A percentile compares a stretch with the other conserved stretches of the same genome.
Conservation (phyloP, 257 asterid genomes). For the Plectranthus barbatus region DNA sequence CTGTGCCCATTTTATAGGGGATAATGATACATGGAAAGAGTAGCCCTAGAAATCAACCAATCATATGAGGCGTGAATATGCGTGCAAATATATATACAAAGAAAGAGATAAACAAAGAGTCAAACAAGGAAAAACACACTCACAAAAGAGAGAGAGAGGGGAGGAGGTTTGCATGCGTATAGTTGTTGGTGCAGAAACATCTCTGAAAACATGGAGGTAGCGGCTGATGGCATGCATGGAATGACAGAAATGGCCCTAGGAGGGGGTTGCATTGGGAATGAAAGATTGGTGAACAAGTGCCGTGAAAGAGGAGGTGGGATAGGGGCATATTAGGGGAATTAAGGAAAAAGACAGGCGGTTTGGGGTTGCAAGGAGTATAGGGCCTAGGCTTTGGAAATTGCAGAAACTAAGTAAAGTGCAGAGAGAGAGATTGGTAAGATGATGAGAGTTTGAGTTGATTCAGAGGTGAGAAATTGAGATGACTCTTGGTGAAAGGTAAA, state of each 20-base stretch:
- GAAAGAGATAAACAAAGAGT: no score
- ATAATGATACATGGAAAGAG: neutral
- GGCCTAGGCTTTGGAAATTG: slow-evolving; percentile 24
- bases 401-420: slow-evolving; percentile 6
- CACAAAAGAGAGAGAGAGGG: neutral
- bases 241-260: no score
- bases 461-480: slow-evolving; percentile 19
- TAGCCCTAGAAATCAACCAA: slow-evolving; percentile 2
- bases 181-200: slow-evolving; percentile 33
- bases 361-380: slow-evolving; percentile 53
- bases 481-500: slow-evolving; percentile 12
- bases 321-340: slow-evolving; percentile 45
- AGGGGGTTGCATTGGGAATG: slow-evolving; percentile 54
- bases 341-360: slow-evolving; percentile 43
- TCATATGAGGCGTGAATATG: slow-evolving; percentile 21
- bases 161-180: slow-evolving; percentile 19
- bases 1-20: neutral
- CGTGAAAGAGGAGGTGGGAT: neutral
- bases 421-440: slow-evolving; percentile 12
- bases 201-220: slow-evolving; percentile 29
- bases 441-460: slow-evolving; percentile 17
- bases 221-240: neutral
- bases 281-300: slow-evolving; percentile 16
- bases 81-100: slow-evolving; percentile 17
- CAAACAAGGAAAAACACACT: neutral